phyloP scores from a whole-genome alignment of 2,329 filamentous ascomycete genomes.

The Dactylellina parvicollis region DNA sequence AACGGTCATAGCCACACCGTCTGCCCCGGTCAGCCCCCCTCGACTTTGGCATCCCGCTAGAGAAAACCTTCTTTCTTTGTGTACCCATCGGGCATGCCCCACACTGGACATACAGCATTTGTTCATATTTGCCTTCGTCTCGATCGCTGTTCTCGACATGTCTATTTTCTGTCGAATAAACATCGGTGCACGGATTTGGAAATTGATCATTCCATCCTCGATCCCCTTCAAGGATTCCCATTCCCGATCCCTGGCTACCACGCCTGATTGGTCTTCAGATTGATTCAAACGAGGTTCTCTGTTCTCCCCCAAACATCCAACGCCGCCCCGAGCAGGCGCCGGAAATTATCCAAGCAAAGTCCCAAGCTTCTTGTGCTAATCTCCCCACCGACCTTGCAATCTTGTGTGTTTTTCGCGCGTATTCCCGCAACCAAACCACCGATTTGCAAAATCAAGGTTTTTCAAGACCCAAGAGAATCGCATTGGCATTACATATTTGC shows the following conservation, averaged over 20 bases:
- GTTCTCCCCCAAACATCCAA: slow-evolving; percentile 11
- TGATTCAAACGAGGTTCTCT: slow-evolving; percentile 21
- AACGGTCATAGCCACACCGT: slow-evolving; percentile 30
- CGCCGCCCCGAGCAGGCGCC: neutral
- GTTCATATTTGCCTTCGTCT: slow-evolving; percentile 1
- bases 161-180: slow-evolving; percentile 1
- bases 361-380: neutral
- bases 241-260: slow-evolving; percentile 15
- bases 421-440: slow-evolving; percentile 25
- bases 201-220: slow-evolving; percentile 14
- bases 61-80: slow-evolving; percentile 29
- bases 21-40: slow-evolving; percentile 7
- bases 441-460: slow-evolving; percentile 1
- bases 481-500: slow-evolving; percentile 30
- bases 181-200: neutral
- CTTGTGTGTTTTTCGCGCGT: slow-evolving; percentile 29
- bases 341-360: slow-evolving; percentile 28
- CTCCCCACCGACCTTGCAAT: neutral
- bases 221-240: slow-evolving; percentile 16
- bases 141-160: slow-evolving; percentile 29
- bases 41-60: slow-evolving; percentile 28
- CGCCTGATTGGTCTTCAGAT: slow-evolving; percentile 20
- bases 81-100: slow-evolving; percentile 22
- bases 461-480: too few species aligned
- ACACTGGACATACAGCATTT: neutral